Evolutionary conservation across 176 grass and related monocot genomes (phyloP).

Genomic region (Rhynchospora pubera): DNA sequence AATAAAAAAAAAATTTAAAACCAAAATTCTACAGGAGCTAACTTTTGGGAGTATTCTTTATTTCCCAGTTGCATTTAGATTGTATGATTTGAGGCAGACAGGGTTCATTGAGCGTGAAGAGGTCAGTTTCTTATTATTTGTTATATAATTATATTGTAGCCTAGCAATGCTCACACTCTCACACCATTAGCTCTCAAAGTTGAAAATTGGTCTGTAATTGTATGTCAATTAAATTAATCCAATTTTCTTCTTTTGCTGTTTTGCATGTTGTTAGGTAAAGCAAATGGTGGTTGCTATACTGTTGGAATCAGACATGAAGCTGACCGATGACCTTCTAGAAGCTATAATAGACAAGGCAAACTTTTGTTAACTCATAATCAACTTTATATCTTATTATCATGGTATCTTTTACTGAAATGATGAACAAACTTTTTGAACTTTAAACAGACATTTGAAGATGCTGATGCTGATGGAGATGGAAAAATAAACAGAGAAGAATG

Average conservation of each 20-base stretch:
- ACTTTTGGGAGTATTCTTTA: constrained; percentile 3
- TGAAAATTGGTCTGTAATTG: neutral
- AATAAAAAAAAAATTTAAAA: neutral
- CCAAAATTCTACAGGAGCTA: neutral
- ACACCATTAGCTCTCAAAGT: neutral
- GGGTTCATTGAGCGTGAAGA: constrained; percentile 83
- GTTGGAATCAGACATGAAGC: constrained; percentile 49
- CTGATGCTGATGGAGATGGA: constrained; percentile 59
- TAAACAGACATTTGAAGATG: constrained; percentile 74
- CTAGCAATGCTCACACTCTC: neutral
- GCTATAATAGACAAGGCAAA: constrained; percentile 64
- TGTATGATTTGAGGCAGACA: constrained; percentile 81
- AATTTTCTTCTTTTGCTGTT: neutral
- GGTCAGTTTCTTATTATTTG: constrained; percentile 30
- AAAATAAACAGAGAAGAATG: constrained; percentile 79
- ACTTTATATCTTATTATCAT: neutral
- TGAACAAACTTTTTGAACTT: neutral
- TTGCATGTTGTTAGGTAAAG: constrained; percentile 46
- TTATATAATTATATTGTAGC: neutral
- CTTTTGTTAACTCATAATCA: neutral
- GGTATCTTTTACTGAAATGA: neutral
- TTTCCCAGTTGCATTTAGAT: constrained; percentile 76
- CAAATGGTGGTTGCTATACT: constrained; percentile 89
- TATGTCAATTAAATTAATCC: neutral
- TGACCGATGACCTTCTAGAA: constrained; percentile 64